phyloP scores from a whole-genome alignment of 108 stramenopile genomes.

The Nitzschia sp. region DNA sequence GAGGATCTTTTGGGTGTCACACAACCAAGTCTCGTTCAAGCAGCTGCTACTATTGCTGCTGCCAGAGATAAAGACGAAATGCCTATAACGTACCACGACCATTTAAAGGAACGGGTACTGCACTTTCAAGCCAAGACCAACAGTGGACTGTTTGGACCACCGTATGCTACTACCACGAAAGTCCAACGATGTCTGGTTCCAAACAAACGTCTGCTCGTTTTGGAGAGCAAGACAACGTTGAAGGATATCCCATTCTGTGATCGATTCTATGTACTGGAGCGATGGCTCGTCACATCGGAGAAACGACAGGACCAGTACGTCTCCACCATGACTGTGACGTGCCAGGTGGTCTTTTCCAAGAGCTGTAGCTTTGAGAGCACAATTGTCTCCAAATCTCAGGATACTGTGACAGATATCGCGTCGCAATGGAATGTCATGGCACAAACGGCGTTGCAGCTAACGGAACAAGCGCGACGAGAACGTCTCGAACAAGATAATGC shows the following conservation, averaged over 20 bases:
- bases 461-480: constrained; percentile 50
- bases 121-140: constrained; percentile 75
- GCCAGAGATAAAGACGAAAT: neutral
- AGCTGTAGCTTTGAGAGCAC: constrained; percentile 65
- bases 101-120: constrained; percentile 44
- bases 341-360: constrained; percentile 58
- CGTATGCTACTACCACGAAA: constrained; percentile 75
- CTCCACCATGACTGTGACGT: constrained; percentile 35
- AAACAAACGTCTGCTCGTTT: constrained; percentile 52
- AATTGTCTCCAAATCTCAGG: constrained; percentile 57
- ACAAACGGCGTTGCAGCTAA: constrained; percentile 53
- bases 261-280: constrained; percentile 71
- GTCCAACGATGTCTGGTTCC: constrained; percentile 60
- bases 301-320: constrained; percentile 12
- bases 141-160: constrained; percentile 71
- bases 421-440: constrained; percentile 72
- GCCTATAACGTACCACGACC: neutral
- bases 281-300: constrained; percentile 67
- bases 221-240: constrained; percentile 67
- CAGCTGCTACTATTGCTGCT: constrained; percentile 3
- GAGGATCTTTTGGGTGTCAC: constrained; percentile 17
- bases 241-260: constrained; percentile 77
- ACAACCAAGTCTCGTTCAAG: constrained; percentile 7
- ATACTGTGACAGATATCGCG: constrained; percentile 60
- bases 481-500: constrained; percentile 35